phyloP scores from a whole-genome alignment of 768 basidiomycete species.

The Pleurotus tuoliensis region DNA sequence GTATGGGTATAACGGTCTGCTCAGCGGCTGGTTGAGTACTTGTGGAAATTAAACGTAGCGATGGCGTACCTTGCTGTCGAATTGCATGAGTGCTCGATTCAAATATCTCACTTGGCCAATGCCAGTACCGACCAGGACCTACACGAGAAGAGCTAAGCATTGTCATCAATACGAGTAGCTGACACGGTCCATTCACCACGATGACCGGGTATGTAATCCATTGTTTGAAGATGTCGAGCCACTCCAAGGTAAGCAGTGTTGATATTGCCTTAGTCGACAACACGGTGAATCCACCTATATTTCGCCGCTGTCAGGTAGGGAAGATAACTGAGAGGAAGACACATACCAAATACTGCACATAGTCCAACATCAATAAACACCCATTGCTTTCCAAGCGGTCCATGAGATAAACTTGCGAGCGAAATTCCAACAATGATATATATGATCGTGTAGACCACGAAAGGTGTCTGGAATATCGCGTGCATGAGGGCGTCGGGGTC shows the following conservation, averaged over 20 bases:
- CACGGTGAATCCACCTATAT: constrained; percentile 87
- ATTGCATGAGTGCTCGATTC: constrained; percentile 86
- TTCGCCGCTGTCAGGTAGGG: neutral
- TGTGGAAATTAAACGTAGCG: neutral
- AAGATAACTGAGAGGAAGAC: neutral
- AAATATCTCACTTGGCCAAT: constrained; percentile 83
- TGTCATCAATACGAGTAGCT: neutral
- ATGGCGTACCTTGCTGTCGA: constrained; percentile 77
- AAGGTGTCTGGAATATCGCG: constrained; percentile 69
- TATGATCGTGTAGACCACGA: constrained; percentile 69
- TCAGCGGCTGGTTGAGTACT: neutral
- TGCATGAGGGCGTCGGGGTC: constrained; percentile 61
- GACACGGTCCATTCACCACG: constrained; percentile 39
- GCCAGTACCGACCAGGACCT: constrained; percentile 73
- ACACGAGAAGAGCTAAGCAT: constrained; percentile 9
- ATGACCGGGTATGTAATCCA: constrained; percentile 85
- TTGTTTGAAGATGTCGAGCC: constrained; percentile 70
- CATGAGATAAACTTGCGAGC: constrained; percentile 65
- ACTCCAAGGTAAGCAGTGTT: constrained; percentile 75
- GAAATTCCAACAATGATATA: constrained; percentile 55
- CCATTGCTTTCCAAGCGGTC: constrained; percentile 54
- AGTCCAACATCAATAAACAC: constrained; percentile 86
- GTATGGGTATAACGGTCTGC: constrained; percentile 87
- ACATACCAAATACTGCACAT: constrained; percentile 79
- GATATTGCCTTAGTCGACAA: constrained; percentile 91